A percentile compares a stretch with the other conserved stretches of the same genome.
phyloP scores from a whole-genome alignment of 805 yeast species.

The Hanseniaspora taiwanica region DNA sequence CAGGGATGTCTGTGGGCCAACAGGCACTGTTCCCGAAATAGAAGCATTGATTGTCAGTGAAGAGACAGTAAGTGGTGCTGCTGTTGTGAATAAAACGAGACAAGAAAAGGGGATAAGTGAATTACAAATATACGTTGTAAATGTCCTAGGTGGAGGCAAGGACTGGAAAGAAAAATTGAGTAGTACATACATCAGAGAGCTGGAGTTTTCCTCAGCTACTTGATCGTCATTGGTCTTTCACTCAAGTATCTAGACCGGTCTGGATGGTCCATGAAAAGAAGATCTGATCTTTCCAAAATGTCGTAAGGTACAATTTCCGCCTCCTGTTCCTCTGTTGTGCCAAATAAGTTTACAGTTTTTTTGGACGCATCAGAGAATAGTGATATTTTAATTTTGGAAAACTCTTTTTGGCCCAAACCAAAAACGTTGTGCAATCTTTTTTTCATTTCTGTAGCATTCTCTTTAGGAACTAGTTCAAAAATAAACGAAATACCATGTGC shows the following conservation, averaged over 20 bases:
- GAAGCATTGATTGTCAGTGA: slow-evolving; percentile 70
- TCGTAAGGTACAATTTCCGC: slow-evolving; percentile 37
- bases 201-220: slow-evolving; percentile 13
- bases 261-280: slow-evolving; percentile 75
- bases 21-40: slow-evolving; percentile 60
- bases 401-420: slow-evolving; percentile 70
- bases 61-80: slow-evolving; percentile 71
- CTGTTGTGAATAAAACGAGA: slow-evolving; percentile 54
- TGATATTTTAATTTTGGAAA: slow-evolving; percentile 54
- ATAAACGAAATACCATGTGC: slow-evolving; percentile 81
- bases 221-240: slow-evolving; percentile 49
- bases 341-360: slow-evolving; percentile 24
- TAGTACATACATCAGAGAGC: slow-evolving; percentile 62
- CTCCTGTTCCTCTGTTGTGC: slow-evolving; percentile 38
- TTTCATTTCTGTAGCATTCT: slow-evolving; percentile 47
- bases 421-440: slow-evolving; percentile 52
- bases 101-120: slow-evolving; percentile 36
- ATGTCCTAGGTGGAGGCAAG: slow-evolving; percentile 53
- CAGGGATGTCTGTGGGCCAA: slow-evolving; percentile 87
- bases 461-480: slow-evolving; percentile 58
- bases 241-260: slow-evolving; percentile 51
- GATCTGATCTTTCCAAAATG: slow-evolving; percentile 35
- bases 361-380: slow-evolving; percentile 23
- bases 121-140: slow-evolving; percentile 40
- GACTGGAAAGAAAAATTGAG: slow-evolving; percentile 65